Percentiles rank a stretch among this genome's conserved stretches.
Conservation (phyloP, 495 filamentous ascomycete genomes). For the Aspergillus sparsus region DNA sequence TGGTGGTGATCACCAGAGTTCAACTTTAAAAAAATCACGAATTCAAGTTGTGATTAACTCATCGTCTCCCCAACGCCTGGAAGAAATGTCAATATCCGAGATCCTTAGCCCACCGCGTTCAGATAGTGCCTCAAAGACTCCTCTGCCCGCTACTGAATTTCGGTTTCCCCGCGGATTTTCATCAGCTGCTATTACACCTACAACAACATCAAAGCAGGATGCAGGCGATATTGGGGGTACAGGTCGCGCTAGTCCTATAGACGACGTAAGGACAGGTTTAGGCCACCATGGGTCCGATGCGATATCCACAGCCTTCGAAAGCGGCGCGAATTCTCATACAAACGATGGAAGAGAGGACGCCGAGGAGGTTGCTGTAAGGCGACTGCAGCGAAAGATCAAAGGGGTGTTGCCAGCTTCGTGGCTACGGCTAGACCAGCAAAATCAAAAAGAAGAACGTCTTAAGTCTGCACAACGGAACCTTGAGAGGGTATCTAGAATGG, state of each 20-base stretch:
- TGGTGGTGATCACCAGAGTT: conserved; percentile 15
- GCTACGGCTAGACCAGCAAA: conserved; percentile 68
- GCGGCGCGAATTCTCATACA: conserved; percentile 11
- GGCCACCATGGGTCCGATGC: conserved; percentile 26
- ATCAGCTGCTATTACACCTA: conserved; percentile 37
- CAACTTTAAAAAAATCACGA: conserved; percentile 13
- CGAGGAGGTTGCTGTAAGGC: conserved; percentile 30
- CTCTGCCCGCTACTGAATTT: conserved; percentile 32
- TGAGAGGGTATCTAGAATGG: conserved; percentile 26
- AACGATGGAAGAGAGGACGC: conserved; percentile 16
- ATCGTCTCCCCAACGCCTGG: conserved; percentile 15
- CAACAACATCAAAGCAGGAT: conserved; percentile 27
- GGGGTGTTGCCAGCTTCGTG: conserved; percentile 92
- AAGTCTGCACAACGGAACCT: conserved; percentile 26
- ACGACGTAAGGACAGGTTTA: conserved; percentile 19
- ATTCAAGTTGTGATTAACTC: conserved; percentile 34
- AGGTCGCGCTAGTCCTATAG: conserved; percentile 13
- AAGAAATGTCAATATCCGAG: conserved; percentile 28
- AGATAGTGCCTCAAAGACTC: conserved; percentile 31
- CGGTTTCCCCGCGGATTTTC: conserved; percentile 43
- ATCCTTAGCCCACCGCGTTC: conserved; percentile 47
- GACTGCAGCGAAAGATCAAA: conserved; percentile 60
- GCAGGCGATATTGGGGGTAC: conserved; percentile 8
- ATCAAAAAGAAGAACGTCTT: conserved; percentile 39
- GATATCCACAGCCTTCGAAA: conserved; percentile 26